Evolutionary conservation across 2,329 filamentous ascomycete species (phyloP), one percentile per base, ranked within the genome.

Genomic region (Lachnellula subtilissima): DNA sequence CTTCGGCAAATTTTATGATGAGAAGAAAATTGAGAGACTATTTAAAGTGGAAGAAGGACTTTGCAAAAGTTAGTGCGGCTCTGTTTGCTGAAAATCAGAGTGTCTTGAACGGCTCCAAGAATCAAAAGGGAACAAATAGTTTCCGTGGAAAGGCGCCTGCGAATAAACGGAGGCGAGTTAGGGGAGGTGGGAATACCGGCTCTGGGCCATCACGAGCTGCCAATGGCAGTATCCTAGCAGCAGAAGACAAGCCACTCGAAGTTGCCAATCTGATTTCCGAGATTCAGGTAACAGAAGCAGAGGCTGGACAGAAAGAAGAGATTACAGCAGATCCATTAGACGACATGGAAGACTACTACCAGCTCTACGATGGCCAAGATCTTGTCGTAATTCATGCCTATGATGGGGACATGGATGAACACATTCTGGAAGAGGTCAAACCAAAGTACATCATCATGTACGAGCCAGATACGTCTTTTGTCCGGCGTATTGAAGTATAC

Each of bases 371-470:
- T 53, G 94, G 95, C 85, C 83, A 90, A 64, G 89, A 96, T 63
- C 77, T 97, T 19, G 80, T 97, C 12, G 84, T 96, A 42, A 80
- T 97, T 17, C 94, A 97, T 70, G 88, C 94, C 1, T 99, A 96
- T 70, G 91, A 96, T 57, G 92, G 92, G 11, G 94, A 97, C 69
- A 88, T 93, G 76, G 94, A 99, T 70, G 94, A 97, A 69, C 90
- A 96, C 70, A 81, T 97, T n/a, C 81, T 99, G 1, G 93, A 99
- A 70, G 94, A 99, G 73, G 80, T 94, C 56, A 91, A 89, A 67
- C 94, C 94, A 36, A 86, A 89, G 58, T 97, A 97, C 72, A 91
- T 99, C 57, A 88, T 99, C 74, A 97, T 99, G 94, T 99, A 97
- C 72, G 94, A 97, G 70, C 93, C 94, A 1, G 91, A 97, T 63